Evolutionary conservation across 1,139 yeast species (phyloP).

Genomic region (Taphrina sp.): DNA sequence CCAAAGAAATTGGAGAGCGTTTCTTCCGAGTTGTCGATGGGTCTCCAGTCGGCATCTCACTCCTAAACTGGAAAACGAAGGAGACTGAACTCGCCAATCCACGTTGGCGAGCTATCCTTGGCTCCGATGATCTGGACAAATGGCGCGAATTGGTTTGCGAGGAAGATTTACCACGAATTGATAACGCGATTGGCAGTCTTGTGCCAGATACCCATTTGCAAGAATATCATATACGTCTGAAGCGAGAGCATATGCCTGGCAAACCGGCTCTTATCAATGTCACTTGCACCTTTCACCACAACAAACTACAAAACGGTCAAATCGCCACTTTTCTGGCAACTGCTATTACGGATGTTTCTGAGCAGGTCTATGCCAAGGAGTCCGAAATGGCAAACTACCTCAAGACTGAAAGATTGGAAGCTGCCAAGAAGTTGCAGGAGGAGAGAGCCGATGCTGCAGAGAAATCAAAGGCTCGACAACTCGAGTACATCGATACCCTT

Average conservation of each 20-base stretch:
- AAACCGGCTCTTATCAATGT: conserved; percentile 10
- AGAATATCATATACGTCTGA: neutral
- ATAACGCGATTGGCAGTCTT: too few relatives aligned
- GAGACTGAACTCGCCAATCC: conserved; percentile 1
- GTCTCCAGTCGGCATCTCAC: conserved; percentile 8
- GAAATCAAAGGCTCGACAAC: conserved; percentile 36
- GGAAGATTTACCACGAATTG: conserved; percentile 1
- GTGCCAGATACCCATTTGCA: neutral
- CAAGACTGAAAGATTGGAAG: conserved; percentile 37
- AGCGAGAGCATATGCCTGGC: conserved; percentile 9
- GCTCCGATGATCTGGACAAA: neutral
- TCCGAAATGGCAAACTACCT: neutral
- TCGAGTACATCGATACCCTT: conserved; percentile 37
- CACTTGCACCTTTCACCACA: conserved; percentile 1
- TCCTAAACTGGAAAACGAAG: conserved; percentile 12
- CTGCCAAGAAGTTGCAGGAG: conserved; percentile 36
- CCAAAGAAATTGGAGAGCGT: neutral
- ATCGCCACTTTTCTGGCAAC: conserved; percentile 4
- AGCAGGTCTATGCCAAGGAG: conserved; percentile 3
- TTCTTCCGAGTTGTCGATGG: conserved; percentile 4
- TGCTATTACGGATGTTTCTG: conserved; percentile 2
- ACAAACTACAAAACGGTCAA: conserved; percentile 1
- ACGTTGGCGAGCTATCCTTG: conserved; percentile 3
- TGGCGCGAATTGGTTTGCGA: neutral
- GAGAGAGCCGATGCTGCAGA: conserved; percentile 38